Evolutionary conservation across 345 rosid genomes (phyloP), one percentile per base, ranked within the genome.

Genomic region (Syzygium jambos): DNA sequence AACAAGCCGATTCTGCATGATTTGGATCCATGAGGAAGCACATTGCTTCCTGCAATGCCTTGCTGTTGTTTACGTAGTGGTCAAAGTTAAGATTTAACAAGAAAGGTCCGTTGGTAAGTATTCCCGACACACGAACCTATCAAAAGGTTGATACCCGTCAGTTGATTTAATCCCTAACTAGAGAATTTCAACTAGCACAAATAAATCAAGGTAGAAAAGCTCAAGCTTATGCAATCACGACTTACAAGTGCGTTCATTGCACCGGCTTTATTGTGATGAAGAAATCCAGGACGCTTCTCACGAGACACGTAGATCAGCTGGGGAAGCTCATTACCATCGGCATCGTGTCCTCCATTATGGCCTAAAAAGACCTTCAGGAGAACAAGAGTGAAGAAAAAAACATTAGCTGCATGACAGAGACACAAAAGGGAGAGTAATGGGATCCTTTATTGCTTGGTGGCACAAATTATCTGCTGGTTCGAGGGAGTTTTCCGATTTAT

Each of bases 1-100:
- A 90, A 54, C 88, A 90, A 29, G 52, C 89, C 8, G 88, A 87
- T 73, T 87, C 88, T 56, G 52, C 90, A 53, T 53, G 56, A 56
- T 73, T 90, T 38, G 84, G 90, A 80, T 87, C 90, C 90, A 90
- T 87, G 1, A 90, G 90, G 65, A 90, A 90, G 86, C 92, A 88
- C 89, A 88, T 88, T 77, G 91, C 90, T 87, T 90, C 91, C 83
- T 68, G 88, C 87, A 86, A 51, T 38, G 87, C 87, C 88, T 86
- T 89, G 85, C 87, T 89, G 88, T 86, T 89, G 85, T 73, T 86
- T 84, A 86, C 38, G 41, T 89, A 89, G 25, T 86, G 88, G 27
- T 49, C 25, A 22, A 43, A 89, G 43, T 86, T 77, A 12, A 89
- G 88, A 77, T 89, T 89, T 51, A 89, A 51, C 61, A 89, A 34